phyloP scores from a whole-genome alignment of 1,139 yeast species.

The Magnusiomyces tetraspermus region DNA sequence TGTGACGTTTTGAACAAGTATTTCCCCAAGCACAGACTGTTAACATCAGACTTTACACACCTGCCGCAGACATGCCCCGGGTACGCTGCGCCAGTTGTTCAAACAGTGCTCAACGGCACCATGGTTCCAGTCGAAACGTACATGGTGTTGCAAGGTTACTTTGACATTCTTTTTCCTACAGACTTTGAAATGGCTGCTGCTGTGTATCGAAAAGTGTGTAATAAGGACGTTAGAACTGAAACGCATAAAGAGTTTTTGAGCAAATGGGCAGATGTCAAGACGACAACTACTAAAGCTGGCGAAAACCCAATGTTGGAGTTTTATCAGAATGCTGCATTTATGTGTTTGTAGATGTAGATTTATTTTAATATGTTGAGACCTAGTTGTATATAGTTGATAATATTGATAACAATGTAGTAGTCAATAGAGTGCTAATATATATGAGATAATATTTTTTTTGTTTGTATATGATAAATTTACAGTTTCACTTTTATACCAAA shows the following conservation, averaged over 20 bases:
- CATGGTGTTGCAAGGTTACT: slow-evolving; percentile 76
- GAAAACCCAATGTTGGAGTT: slow-evolving; percentile 84
- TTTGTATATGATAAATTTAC: no score
- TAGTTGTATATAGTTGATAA: no score
- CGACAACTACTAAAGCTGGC: slow-evolving; percentile 63
- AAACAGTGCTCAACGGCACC: slow-evolving; percentile 57
- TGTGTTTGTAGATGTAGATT: slow-evolving; percentile 39
- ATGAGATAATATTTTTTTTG: no score
- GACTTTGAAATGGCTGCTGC: slow-evolving; percentile 57
- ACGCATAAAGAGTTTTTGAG: slow-evolving; percentile 57
- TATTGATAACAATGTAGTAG: no score
- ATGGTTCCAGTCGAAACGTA: slow-evolving; percentile 66
- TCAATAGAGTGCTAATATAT: no score
- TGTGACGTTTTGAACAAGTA: slow-evolving; percentile 52
- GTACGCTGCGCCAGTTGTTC: slow-evolving; percentile 74
- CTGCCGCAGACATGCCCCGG: slow-evolving; percentile 55
- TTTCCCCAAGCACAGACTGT: slow-evolving; percentile 67
- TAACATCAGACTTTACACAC: slow-evolving; percentile 65
- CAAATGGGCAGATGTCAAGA: slow-evolving; percentile 62
- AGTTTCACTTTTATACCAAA: no score
- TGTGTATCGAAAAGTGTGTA: slow-evolving; percentile 55
- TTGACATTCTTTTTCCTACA: slow-evolving; percentile 82
- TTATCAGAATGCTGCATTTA: slow-evolving; percentile 67
- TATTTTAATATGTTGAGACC: no score
- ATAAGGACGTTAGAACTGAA: slow-evolving; percentile 47